Percentiles rank a stretch among this genome's conserved stretches.
Conservation (phyloP, 202 grass and related monocot genomes). For the Schoenoplectus tabernaemontani region DNA sequence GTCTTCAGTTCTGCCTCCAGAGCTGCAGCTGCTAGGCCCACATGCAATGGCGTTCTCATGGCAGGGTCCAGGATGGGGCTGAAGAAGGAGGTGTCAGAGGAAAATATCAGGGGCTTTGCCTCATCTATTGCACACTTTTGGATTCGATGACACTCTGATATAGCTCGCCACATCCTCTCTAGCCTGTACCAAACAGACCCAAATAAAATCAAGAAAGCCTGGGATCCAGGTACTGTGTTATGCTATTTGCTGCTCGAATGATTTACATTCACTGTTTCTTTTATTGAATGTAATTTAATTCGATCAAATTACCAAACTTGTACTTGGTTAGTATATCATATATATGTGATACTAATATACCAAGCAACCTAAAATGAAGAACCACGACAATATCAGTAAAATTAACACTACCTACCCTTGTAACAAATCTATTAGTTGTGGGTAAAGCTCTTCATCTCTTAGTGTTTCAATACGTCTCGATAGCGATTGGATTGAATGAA, state of each 20-base stretch:
- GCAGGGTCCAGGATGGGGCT: conserved; percentile 19
- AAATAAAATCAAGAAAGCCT: neutral
- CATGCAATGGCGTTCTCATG: conserved; percentile 11
- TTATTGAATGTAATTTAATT: neutral
- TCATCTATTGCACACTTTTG: conserved; percentile 79
- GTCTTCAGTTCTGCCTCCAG: conserved; percentile 62
- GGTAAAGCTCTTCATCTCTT: conserved; percentile 80
- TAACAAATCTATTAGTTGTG: conserved; percentile 79
- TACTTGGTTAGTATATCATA: neutral
- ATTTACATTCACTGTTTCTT: neutral
- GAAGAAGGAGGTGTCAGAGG: conserved; percentile 22
- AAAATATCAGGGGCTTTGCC: conserved; percentile 61
- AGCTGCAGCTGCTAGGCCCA: conserved; percentile 29
- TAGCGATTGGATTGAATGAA: conserved; percentile 88
- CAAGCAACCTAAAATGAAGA: neutral
- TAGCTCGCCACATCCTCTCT: conserved; percentile 79
- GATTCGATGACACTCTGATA: conserved; percentile 66
- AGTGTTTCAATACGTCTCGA: conserved; percentile 80
- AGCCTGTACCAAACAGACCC: conserved; percentile 33
- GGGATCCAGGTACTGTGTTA: neutral
- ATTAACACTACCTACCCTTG: conserved; percentile 47
- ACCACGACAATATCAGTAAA: neutral
- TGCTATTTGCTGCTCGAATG: neutral
- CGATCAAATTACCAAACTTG: neutral
- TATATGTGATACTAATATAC: neutral